Evolutionary conservation across 73 alveolate species (phyloP).

Genomic region (Tetrahymena thermophila): DNA sequence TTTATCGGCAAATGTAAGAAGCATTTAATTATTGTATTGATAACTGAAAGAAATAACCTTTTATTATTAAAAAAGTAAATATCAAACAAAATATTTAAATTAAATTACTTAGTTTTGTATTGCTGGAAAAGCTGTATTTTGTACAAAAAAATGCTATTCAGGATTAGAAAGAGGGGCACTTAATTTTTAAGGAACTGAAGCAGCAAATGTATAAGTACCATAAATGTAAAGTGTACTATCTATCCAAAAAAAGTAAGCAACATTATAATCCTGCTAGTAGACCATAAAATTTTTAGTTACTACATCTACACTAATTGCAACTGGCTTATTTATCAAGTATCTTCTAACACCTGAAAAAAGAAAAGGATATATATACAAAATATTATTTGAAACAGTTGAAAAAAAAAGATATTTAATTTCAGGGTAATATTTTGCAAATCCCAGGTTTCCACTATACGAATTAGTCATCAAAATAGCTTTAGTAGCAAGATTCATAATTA

Average conservation of each 20-base stretch:
- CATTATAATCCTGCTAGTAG: not conserved
- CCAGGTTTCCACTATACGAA: not conserved
- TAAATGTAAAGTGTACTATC: not conserved
- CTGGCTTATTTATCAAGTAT: not conserved
- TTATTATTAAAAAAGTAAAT: not conserved
- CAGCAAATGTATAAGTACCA: not conserved
- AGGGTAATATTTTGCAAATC: not conserved
- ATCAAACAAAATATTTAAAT: not conserved
- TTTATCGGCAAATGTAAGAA: not conserved
- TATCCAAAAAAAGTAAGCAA: not conserved
- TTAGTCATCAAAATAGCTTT: not conserved
- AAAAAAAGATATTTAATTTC: not conserved
- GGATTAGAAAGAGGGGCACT: not conserved
- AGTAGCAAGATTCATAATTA: not conserved
- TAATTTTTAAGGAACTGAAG: not conserved
- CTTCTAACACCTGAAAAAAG: not conserved
- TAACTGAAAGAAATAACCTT: not conserved
- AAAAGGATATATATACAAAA: not conserved
- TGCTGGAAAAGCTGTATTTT: not conserved
- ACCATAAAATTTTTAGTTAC: not conserved
- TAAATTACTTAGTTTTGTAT: not conserved
- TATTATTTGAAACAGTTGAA: not conserved
- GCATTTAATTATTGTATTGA: not conserved
- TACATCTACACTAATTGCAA: not conserved
- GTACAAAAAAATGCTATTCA: not conserved